These are phyloP conservation scores for Thielaviopsis populi DNA, from an alignment of 2,329 filamentous ascomycete species.

Conservation along the genomic window DNA sequence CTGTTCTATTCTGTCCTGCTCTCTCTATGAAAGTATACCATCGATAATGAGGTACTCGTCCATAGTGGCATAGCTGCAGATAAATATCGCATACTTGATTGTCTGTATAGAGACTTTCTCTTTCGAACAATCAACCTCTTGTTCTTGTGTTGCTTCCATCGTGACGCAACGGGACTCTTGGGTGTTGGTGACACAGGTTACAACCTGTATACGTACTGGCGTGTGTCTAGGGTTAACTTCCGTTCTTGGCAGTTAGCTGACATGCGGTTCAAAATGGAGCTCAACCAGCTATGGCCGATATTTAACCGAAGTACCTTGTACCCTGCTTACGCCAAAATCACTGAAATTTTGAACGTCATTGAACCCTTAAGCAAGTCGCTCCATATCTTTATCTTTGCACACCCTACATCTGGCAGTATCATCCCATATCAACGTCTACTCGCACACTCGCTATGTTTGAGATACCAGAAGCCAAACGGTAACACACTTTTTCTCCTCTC, in stretches of 20 bases:
- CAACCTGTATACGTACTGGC: background rate
- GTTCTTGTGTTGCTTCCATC: no score
- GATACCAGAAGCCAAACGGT: conserved; percentile 39
- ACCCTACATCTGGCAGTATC: background rate
- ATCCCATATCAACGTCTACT: background rate
- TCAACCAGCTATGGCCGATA: background rate
- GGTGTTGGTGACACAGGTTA: no score
- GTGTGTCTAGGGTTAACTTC: background rate
- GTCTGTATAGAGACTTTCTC: background rate
- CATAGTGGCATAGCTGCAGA: background rate
- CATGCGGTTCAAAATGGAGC: background rate
- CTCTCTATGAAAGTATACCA: background rate
- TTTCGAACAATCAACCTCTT: no score
- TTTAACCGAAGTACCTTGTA: background rate
- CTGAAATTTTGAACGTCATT: background rate
- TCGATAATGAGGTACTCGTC: background rate
- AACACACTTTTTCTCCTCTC: conserved; percentile 3
- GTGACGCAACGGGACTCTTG: no score
- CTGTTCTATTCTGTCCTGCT: background rate
- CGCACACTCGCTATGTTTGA: conserved; percentile 32
- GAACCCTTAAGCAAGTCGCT: background rate
- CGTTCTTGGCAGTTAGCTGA: background rate
- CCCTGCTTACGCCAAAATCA: background rate
- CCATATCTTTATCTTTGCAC: no score
- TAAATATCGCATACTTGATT: background rate